Base-by-base conservation (phyloP, 2,329 filamentous ascomycete genomes). In the Metarhizium guizhouense region DNA sequence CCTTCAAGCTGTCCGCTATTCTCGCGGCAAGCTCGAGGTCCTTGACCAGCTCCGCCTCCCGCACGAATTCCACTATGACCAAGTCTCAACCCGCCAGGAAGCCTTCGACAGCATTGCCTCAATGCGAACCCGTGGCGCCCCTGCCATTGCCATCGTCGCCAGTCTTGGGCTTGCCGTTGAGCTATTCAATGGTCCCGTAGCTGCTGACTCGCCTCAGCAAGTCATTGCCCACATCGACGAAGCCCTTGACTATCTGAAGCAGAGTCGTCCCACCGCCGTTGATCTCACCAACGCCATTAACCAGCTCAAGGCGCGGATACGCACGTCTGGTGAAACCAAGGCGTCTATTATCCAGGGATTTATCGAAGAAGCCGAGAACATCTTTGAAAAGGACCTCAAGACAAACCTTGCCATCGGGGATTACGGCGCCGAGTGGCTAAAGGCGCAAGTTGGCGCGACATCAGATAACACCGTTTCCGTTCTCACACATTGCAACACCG, bases 131-230 rank as follows among this genome's bases (percentile, higher is more conserved):
- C 84, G 89, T 64, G 90, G 72, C 38, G 94, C 94, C 5, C 94
- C 94, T 0, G 94, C 94, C 49, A 99, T 99, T 69, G 94, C 94
- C 48, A 97, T 99, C 61, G 94, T 99, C n/a, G 94, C 94, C 25
- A 89, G 88, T 20, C 81, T 99, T 38, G 86, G 89, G 2, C 81
- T 96, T 40, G 92, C 91, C 1, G 89, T 96, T 8, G 93, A 97
- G 70, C 73, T 97, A 8, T 76, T 84, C 52, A 80, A 81, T 7
- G 79, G 79, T 57, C 55, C 68, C 3, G 58, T 67, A 8, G 70
- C 75, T 4, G 78, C 82, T 1, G 63, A 68, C 0, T 72, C 72
- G 0, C 68, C 75, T 0, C 68, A 74, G 0, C 83, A 87, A 51
- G 80, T 87, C 52, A 82, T 92, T 48, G 72, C 80, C 2, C 88